phyloP scores from a whole-genome alignment of 345 rosid species.

The Salix exigua region DNA sequence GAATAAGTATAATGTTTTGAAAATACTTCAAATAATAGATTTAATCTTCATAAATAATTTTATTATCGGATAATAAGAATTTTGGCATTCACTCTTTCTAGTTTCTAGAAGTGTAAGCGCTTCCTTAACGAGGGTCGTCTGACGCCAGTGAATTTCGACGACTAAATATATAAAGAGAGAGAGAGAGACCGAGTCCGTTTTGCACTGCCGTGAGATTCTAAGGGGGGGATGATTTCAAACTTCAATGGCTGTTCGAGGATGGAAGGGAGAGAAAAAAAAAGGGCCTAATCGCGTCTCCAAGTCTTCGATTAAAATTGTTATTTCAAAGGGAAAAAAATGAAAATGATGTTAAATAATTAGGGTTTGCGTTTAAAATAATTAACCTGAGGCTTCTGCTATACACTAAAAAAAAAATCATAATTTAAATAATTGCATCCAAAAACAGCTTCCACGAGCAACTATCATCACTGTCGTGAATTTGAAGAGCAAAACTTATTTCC shows the following conservation, averaged over 20 bases:
- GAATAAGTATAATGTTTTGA: too few relatives aligned
- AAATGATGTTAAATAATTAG: too few relatives aligned
- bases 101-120: not conserved
- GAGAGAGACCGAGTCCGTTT: not conserved
- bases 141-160: not conserved
- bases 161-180: not conserved
- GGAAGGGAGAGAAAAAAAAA: too few relatives aligned
- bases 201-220: not conserved
- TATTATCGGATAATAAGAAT: too few relatives aligned
- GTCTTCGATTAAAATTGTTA: too few relatives aligned
- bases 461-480: not conserved
- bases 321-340: too few relatives aligned
- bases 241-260: not conserved
- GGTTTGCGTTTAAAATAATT: too few relatives aligned
- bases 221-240: not conserved
- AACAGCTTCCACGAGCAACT: conserved; percentile 1
- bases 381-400: not conserved
- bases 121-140: not conserved
- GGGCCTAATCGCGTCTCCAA: too few relatives aligned
- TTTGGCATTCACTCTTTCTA: not conserved
- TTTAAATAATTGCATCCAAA: not conserved
- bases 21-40: too few relatives aligned
- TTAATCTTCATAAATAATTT: too few relatives aligned
- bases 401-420: not conserved
- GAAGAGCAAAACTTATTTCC: not conserved